Evolutionary conservation across 1,139 yeast genomes (phyloP).

Genomic region (Eremothecium sinecaudum): DNA sequence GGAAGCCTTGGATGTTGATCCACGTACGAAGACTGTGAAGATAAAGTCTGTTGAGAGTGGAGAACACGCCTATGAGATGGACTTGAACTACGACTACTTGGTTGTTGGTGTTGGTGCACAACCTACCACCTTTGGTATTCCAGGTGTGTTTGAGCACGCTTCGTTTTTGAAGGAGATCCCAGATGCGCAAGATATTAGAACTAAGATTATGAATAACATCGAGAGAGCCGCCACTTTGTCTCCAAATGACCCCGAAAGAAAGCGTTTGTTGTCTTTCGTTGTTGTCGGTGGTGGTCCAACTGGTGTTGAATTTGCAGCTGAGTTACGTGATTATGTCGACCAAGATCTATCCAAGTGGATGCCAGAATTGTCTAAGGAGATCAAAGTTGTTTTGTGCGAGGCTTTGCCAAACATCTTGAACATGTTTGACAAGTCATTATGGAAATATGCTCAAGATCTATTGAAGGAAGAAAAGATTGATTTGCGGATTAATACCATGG

Average conservation of each 20-base stretch:
- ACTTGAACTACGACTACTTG: slow-evolving; percentile 54
- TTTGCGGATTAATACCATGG: slow-evolving; percentile 75
- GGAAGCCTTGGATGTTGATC: slow-evolving; percentile 78
- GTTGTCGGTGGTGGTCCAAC: slow-evolving; percentile 94
- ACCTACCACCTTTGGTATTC: slow-evolving; percentile 74
- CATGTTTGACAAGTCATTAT: slow-evolving; percentile 75
- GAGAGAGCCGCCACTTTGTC: slow-evolving; percentile 70
- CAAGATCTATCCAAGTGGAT: slow-evolving; percentile 85
- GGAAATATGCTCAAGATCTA: slow-evolving; percentile 75
- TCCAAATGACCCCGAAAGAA: slow-evolving; percentile 65
- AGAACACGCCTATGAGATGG: slow-evolving; percentile 27
- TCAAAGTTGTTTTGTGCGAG: slow-evolving; percentile 77
- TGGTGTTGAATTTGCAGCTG: slow-evolving; percentile 86
- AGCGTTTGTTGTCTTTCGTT: slow-evolving; percentile 62
- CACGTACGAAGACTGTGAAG: slow-evolving; percentile 55
- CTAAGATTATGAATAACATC: slow-evolving; percentile 60
- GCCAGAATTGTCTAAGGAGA: slow-evolving; percentile 75
- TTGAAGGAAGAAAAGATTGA: slow-evolving; percentile 72
- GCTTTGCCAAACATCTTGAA: slow-evolving; percentile 86
- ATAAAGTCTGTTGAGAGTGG: slow-evolving; percentile 38
- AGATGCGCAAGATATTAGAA: slow-evolving; percentile 70
- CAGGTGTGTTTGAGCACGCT: slow-evolving; percentile 72
- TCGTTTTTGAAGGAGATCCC: slow-evolving; percentile 76
- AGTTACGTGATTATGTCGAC: slow-evolving; percentile 85
- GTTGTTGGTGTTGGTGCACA: slow-evolving; percentile 81